These are phyloP conservation scores for Lithocarpus polystachyus DNA, from an alignment of 306 rosid genomes.

Conservation along the genomic window DNA sequence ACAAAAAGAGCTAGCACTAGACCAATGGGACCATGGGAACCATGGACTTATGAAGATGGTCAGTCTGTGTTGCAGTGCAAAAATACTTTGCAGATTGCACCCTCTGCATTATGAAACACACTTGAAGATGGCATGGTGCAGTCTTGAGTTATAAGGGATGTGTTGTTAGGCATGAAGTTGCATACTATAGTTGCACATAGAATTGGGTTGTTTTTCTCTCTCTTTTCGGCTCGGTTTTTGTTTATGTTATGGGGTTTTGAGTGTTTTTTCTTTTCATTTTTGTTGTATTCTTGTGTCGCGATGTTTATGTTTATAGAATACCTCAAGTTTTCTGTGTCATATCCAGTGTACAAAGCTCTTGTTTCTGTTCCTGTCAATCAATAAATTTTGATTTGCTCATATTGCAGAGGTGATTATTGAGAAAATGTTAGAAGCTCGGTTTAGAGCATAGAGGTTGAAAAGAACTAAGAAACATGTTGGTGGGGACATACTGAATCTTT, in stretches of 20 bases:
- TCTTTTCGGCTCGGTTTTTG: neutral
- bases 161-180: conserved; percentile 4
- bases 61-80: neutral
- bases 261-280: neutral
- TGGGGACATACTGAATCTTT: neutral
- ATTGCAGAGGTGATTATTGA: neutral
- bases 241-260: neutral
- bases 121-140: conserved; percentile 15
- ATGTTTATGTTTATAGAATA: neutral
- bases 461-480: neutral
- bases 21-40: conserved; percentile 21
- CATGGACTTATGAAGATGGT: conserved; percentile 17
- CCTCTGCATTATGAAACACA: conserved; percentile 10
- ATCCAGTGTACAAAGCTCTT: no score
- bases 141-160: conserved; percentile 17
- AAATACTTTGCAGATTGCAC: neutral
- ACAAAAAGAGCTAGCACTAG: conserved; percentile 4
- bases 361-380: neutral
- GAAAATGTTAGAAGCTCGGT: neutral
- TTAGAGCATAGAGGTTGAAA: neutral
- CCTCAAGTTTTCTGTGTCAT: neutral
- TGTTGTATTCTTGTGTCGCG: neutral
- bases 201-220: neutral
- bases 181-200: conserved; percentile 9
- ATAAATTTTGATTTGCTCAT: neutral